Conservation (phyloP, 2,329 filamentous ascomycete genomes). For the Monilinia polystroma region DNA sequence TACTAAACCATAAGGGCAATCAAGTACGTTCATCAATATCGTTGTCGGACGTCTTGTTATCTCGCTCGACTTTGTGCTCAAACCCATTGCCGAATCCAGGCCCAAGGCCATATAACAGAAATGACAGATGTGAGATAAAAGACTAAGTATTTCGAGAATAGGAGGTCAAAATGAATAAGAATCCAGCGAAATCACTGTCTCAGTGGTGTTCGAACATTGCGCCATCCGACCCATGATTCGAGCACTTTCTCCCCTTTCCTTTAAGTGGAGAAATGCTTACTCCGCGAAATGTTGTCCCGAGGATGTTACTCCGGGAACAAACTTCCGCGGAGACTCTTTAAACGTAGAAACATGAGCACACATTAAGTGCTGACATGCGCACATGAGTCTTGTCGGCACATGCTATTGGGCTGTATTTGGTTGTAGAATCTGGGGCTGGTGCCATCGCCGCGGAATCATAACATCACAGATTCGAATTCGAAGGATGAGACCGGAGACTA, state of each 20-base stretch:
- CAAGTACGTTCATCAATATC: background rate
- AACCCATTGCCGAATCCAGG: background rate
- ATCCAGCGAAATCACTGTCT: too few relatives aligned
- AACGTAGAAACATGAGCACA: slow-evolving; percentile 8
- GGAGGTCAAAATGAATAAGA: background rate
- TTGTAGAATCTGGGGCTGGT: background rate
- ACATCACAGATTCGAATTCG: background rate
- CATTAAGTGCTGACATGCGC: slow-evolving; percentile 2
- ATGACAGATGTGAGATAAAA: background rate
- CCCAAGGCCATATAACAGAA: background rate
- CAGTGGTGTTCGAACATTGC: background rate
- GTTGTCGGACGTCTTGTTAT: background rate
- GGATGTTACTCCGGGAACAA: slow-evolving; percentile 6
- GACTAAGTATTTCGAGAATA: background rate
- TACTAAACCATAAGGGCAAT: background rate
- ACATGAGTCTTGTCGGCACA: background rate
- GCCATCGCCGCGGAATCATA: background rate
- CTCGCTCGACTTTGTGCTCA: background rate
- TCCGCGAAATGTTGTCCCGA: slow-evolving; percentile 14
- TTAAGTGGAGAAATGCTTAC: slow-evolving; percentile 11
- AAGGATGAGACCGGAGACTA: slow-evolving; percentile 11
- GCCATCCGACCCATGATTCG: slow-evolving; percentile 6
- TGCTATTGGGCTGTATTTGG: background rate
- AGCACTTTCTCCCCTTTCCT: background rate
- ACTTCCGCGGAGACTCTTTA: slow-evolving; percentile 5